Conservation (phyloP, 192 early-diverging fungal genomes). For the Coemansia reversa region DNA sequence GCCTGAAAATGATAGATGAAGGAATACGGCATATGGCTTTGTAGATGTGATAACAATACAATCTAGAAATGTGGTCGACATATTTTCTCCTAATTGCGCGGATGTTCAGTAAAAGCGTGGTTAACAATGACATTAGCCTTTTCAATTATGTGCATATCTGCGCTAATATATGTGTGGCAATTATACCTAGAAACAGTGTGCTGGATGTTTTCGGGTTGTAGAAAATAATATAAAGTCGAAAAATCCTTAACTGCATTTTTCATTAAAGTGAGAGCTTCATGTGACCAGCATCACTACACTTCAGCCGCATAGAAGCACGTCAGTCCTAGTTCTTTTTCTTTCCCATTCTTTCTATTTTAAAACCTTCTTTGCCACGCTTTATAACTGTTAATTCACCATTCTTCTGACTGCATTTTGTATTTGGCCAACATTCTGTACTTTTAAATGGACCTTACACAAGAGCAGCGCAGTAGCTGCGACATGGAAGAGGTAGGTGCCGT, state of each 20-base stretch:
- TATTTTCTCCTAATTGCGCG: too few relatives aligned
- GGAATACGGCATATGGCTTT: too few relatives aligned
- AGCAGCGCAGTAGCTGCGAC: constrained; percentile 11
- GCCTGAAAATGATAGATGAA: background rate
- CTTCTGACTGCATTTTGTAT: background rate
- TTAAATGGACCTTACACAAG: background rate
- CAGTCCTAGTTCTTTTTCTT: background rate
- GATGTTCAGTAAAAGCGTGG: too few relatives aligned
- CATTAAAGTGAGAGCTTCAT: background rate
- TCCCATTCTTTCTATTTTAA: background rate
- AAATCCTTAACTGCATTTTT: background rate
- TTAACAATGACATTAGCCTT: background rate
- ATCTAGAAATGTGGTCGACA: too few relatives aligned
- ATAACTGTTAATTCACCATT: background rate
- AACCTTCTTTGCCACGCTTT: background rate
- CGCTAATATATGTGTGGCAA: background rate
- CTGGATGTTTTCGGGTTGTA: background rate
- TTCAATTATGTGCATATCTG: background rate
- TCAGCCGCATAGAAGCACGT: background rate
- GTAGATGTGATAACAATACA: too few relatives aligned
- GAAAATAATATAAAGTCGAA: background rate
- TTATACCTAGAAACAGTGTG: background rate
- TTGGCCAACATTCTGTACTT: background rate
- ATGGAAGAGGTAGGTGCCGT: constrained; percentile 33
- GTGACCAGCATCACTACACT: background rate